Base-by-base conservation (phyloP, 495 filamentous ascomycete genomes). In the Podospora anserina region DNA sequence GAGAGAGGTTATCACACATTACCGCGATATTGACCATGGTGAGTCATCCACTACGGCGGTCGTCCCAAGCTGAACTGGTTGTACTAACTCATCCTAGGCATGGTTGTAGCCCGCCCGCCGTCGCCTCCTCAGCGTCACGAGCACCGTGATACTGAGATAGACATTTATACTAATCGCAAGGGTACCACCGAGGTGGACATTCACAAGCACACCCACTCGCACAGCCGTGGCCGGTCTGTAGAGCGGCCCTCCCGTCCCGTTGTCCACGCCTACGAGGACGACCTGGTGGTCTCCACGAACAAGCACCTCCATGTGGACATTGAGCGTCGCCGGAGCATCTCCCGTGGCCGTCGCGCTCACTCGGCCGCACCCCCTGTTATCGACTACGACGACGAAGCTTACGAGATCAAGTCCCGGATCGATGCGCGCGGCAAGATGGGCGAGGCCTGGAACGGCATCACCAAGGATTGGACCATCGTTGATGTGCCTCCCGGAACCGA, bases 11-110 rank as follows among this genome's bases (percentile, higher is more conserved):
- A 91, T 93, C 67, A 92, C 91, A 2, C 92, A 93, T 77, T 93
- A 95, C 74, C 85, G 90, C 26, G 90, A 94, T 72, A 91, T 96
- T 73, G 91, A 97, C 76, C 92, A 97, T 80, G 93, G 92, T 90
- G 83, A 77, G 78, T 78, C 34, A 23, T 23, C 23, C 16, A 13
- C 59, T 26, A 6, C 53, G 34, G 7, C 28, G 6, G 1, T 13
- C 16, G 19, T 55, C 6, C 5, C 15, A 27, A 61, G 6, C 20
- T 32, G 18, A 19, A 64, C 13, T 20, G 0, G 7, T 39, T 30
- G 53, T 34, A 60, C 69, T 77, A 66, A 75, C 69, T 58, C 23
- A 28, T 6, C 53, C 34, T 56, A 86, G 78, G 84, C 58, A 68
- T 84, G 57, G 72, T 82, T 1, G 67, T 70, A 34, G 83, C 77